Percentiles rank a stretch among this genome's conserved stretches.
phyloP scores from a whole-genome alignment of 805 yeast genomes.

The Starmerella sirachaensis region DNA sequence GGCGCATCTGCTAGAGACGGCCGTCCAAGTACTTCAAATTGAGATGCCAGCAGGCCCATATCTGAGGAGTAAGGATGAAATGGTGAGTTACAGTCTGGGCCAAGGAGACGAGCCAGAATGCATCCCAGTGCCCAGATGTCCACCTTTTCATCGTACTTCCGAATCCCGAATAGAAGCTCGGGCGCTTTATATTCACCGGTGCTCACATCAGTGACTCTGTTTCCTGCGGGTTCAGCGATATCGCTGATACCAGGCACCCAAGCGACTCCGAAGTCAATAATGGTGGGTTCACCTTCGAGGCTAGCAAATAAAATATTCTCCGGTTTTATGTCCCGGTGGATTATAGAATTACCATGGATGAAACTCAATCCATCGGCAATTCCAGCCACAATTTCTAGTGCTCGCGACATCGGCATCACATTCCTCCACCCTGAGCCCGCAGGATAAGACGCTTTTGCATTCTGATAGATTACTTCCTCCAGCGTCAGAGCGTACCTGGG shows the following conservation, averaged over 20 bases:
- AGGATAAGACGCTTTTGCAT: slow-evolving; percentile 30
- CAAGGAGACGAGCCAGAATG: slow-evolving; percentile 41
- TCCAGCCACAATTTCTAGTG: slow-evolving; percentile 18
- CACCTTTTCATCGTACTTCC: slow-evolving; percentile 41
- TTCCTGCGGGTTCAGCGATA: slow-evolving; percentile 21
- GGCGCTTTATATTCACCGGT: slow-evolving; percentile 65
- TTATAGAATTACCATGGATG: slow-evolving; percentile 26
- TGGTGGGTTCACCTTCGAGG: slow-evolving; percentile 26
- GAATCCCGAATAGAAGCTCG: slow-evolving; percentile 52
- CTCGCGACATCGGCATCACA: slow-evolving; percentile 31
- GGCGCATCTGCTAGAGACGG: slow-evolving; percentile 26
- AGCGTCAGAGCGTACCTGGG: slow-evolving; percentile 34
- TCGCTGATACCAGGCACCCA: slow-evolving; percentile 26
- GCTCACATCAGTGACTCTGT: slow-evolving; percentile 40
- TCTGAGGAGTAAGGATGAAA: slow-evolving; percentile 40
- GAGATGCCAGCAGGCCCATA: slow-evolving; percentile 42
- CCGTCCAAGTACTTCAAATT: slow-evolving; percentile 51
- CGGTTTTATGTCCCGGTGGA: slow-evolving; percentile 46
- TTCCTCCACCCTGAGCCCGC: slow-evolving; percentile 27
- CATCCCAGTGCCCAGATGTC: slow-evolving; percentile 70
- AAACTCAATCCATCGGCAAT: slow-evolving; percentile 22
- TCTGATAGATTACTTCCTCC: slow-evolving; percentile 26
- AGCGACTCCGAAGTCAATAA: slow-evolving; percentile 64
- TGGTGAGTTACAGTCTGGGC: slow-evolving; percentile 31
- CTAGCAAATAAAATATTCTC: slow-evolving; percentile 53